A percentile compares a stretch with the other conserved stretches of the same genome.
Conservation (phyloP, 2,329 filamentous ascomycete species). For the Rhynchosporium graminicola region DNA sequence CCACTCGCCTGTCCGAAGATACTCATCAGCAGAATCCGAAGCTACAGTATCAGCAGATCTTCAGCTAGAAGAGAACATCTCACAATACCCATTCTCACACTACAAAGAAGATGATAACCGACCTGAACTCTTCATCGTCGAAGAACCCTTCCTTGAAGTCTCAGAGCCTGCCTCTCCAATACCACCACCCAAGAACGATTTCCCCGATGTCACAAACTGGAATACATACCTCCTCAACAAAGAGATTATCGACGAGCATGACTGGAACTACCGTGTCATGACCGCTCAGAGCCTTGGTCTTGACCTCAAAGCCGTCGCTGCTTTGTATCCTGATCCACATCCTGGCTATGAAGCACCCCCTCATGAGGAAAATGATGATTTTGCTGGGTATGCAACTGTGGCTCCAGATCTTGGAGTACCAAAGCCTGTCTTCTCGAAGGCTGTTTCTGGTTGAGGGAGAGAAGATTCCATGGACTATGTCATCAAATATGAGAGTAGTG, state of each 20-base stretch:
- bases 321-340: conserved; percentile 7
- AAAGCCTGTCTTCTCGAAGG: no score
- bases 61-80: background rate
- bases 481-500: no score
- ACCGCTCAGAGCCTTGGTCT: conserved; percentile 8
- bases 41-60: background rate
- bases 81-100: background rate
- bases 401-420: no score
- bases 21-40: background rate
- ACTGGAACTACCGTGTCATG: background rate
- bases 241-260: conserved; percentile 10
- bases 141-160: background rate
- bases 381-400: background rate
- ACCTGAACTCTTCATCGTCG: background rate
- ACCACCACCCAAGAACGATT: background rate
- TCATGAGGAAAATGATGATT: background rate
- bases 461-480: no score
- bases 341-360: background rate
- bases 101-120: background rate
- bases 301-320: conserved; percentile 3
- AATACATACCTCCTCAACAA: conserved; percentile 6
- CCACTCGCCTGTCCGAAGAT: background rate
- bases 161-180: no score
- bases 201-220: background rate
- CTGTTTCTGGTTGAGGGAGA: no score